Evolutionary conservation across 805 yeast genomes (phyloP).

Genomic region (Kluyveromyces siamensis): DNA sequence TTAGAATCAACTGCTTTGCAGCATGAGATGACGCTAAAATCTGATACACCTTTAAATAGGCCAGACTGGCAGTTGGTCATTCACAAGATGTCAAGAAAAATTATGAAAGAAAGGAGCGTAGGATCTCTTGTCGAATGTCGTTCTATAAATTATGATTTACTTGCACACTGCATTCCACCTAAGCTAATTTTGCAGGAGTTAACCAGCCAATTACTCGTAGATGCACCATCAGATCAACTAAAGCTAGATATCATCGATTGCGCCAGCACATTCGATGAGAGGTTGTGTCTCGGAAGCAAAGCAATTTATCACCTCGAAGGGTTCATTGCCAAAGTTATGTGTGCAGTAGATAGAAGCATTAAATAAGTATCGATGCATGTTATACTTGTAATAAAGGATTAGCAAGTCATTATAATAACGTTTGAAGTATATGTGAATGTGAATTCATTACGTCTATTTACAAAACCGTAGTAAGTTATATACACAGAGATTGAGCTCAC

Average conservation of each 20-base stretch:
- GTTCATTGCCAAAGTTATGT: constrained; percentile 82
- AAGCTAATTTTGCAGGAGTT: constrained; percentile 63
- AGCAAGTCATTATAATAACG: neutral
- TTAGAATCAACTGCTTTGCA: constrained; percentile 77
- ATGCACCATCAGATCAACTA: constrained; percentile 20
- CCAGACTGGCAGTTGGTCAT: constrained; percentile 92
- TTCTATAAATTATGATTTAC: constrained; percentile 66
- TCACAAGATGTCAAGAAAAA: constrained; percentile 48
- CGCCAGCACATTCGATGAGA: constrained; percentile 70
- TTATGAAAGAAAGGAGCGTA: constrained; percentile 57
- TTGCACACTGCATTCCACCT: constrained; percentile 93
- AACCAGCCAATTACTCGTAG: constrained; percentile 36
- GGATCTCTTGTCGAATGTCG: constrained; percentile 46
- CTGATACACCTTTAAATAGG: constrained; percentile 44
- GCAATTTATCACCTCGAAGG: constrained; percentile 94
- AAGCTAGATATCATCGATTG: constrained; percentile 44
- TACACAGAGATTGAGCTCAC: constrained; percentile 5
- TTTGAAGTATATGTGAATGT: neutral
- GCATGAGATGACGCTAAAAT: constrained; percentile 40
- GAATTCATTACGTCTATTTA: neutral
- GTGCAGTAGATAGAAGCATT: constrained; percentile 42
- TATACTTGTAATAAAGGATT: constrained; percentile 2
- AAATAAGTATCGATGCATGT: neutral
- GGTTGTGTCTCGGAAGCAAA: constrained; percentile 77
- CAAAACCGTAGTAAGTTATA: neutral